phyloP scores from a whole-genome alignment of 2,329 filamentous ascomycete genomes.

The Chaetothyriales sp. region DNA sequence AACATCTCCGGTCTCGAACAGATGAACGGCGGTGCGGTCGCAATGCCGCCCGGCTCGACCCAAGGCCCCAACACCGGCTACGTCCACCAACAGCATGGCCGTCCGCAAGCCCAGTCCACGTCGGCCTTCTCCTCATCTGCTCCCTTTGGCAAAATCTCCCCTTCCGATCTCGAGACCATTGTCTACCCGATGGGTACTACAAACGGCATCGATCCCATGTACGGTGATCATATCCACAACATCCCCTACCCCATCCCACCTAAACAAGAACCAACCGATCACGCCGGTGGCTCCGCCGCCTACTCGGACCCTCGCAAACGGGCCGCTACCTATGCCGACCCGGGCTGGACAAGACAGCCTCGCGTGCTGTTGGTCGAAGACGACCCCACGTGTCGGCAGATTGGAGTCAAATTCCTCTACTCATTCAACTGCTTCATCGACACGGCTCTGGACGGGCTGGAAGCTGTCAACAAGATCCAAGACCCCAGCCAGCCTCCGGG shows the following conservation, averaged over 20 bases:
- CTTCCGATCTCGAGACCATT: constrained; percentile 51
- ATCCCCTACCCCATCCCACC: constrained; percentile 72
- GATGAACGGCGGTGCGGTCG: constrained; percentile 33
- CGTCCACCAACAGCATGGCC: constrained; percentile 23
- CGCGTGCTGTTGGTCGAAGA: constrained; percentile 84
- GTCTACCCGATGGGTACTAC: constrained; percentile 87
- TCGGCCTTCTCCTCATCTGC: constrained; percentile 37
- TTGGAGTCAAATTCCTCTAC: constrained; percentile 53
- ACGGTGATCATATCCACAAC: constrained; percentile 85
- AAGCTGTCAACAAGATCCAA: constrained; percentile 79
- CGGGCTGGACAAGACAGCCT: constrained; percentile 54
- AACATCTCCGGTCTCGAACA: constrained; percentile 52
- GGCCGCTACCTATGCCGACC: constrained; percentile 41
- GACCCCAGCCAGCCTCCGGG: constrained; percentile 15
- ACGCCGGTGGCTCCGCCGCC: constrained; percentile 26
- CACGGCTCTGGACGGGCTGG: constrained; percentile 66
- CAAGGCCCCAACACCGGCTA: constrained; percentile 26
- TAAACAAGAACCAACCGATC: constrained; percentile 32
- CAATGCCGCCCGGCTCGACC: constrained; percentile 35
- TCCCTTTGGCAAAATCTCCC: constrained; percentile 34
- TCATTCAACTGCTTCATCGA: constrained; percentile 52
- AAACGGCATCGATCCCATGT: constrained; percentile 88
- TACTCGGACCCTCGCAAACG: constrained; percentile 32
- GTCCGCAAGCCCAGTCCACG: constrained; percentile 4
- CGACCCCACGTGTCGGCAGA: constrained; percentile 52